Evolutionary conservation across 2,329 filamentous ascomycete species (phyloP).

Genomic region (Colletotrichum destructivum): DNA sequence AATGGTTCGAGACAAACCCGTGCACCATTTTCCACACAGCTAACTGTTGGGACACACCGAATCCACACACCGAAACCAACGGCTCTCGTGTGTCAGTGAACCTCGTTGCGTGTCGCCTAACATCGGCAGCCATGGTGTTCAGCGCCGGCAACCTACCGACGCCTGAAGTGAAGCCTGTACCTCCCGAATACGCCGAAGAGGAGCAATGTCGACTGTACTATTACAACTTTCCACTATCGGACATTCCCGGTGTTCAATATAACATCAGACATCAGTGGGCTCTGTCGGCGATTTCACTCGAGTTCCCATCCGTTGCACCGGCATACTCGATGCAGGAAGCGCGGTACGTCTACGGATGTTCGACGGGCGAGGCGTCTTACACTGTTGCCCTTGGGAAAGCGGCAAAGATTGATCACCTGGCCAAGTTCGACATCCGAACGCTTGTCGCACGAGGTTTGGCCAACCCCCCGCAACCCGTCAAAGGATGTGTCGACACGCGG

Average conservation of each 20-base stretch:
- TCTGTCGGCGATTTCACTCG: conserved; percentile 75
- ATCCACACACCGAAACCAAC: neutral
- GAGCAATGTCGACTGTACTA: conserved; percentile 81
- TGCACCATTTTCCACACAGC: conserved; percentile 82
- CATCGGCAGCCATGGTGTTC: conserved; percentile 76
- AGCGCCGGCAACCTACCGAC: conserved; percentile 73
- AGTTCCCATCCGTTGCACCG: conserved; percentile 75
- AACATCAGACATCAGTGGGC: conserved; percentile 75
- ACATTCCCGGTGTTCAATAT: conserved; percentile 40
- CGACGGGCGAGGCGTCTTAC: conserved; percentile 70
- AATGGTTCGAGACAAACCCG: conserved; percentile 78
- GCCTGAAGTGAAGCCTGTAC: conserved; percentile 56
- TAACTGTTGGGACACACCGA: conserved; percentile 75
- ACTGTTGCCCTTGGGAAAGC: conserved; percentile 74
- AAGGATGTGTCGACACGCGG: conserved; percentile 74
- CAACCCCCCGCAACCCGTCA: conserved; percentile 63
- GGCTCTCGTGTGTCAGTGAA: conserved; percentile 62
- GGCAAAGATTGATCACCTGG: conserved; percentile 76
- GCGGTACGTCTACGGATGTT: conserved; percentile 78
- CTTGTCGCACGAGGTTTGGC: conserved; percentile 68
- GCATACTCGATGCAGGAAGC: conserved; percentile 69
- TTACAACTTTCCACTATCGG: conserved; percentile 70
- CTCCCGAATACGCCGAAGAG: conserved; percentile 63
- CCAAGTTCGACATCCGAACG: conserved; percentile 70
- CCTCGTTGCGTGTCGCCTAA: conserved; percentile 77